These are phyloP conservation scores for Neurospora pannonica DNA, from an alignment of 495 filamentous ascomycete species.

Conservation along the genomic window DNA sequence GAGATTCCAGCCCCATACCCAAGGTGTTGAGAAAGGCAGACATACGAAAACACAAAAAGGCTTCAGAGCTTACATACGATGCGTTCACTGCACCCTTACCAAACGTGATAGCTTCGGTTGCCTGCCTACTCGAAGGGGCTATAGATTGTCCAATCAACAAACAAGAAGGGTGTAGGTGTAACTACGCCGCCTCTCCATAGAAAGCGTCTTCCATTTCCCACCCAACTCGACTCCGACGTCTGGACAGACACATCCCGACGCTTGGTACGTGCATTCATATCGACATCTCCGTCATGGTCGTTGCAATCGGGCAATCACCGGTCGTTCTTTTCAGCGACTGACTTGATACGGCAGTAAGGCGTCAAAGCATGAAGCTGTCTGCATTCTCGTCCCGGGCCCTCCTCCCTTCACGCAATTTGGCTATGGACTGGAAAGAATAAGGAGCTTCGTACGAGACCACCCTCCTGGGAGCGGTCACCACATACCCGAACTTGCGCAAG, in stretches of 20 bases:
- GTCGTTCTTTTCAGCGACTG: background rate
- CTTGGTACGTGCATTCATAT: background rate
- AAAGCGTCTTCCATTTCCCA: background rate
- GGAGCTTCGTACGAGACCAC: constrained; percentile 13
- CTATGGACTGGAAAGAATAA: constrained; percentile 5
- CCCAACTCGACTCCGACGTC: background rate
- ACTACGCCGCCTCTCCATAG: background rate
- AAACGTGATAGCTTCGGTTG: background rate
- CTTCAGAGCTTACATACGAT: background rate
- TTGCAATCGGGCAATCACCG: background rate
- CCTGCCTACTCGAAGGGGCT: background rate
- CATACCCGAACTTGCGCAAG: constrained; percentile 11
- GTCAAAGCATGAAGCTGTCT: background rate
- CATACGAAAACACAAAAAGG: background rate
- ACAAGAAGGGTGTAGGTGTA: background rate
- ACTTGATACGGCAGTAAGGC: background rate
- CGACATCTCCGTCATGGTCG: background rate
- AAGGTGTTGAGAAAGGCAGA: background rate
- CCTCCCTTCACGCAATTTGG: background rate
- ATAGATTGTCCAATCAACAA: background rate
- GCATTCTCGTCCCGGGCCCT: background rate
- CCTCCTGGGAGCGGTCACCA: constrained; percentile 19
- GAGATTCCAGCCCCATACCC: background rate
- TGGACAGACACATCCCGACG: background rate
- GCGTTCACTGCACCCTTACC: background rate